Conservation (phyloP, 148 eudicot species). For the Dianthus caryophyllus region DNA sequence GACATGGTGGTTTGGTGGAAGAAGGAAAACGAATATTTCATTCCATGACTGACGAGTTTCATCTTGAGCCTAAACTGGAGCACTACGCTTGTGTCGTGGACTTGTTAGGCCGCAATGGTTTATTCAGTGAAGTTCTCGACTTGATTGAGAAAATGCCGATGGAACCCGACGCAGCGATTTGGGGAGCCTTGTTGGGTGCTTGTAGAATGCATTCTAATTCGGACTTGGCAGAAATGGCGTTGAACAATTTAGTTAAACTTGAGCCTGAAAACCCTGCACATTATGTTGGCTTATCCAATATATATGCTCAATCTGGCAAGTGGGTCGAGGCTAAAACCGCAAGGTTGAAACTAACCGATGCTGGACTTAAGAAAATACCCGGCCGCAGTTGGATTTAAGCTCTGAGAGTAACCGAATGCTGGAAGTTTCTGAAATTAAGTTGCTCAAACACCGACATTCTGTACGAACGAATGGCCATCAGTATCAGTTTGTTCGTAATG, state of each 20-base stretch:
- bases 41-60: slow-evolving; percentile 39
- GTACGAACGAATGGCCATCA: neutral
- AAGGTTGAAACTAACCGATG: slow-evolving; percentile 39
- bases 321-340: slow-evolving; percentile 56
- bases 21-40: slow-evolving; percentile 55
- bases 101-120: slow-evolving; percentile 61
- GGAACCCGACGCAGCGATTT: slow-evolving; percentile 60
- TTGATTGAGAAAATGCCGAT: slow-evolving; percentile 51
- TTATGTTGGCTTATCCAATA: slow-evolving; percentile 51
- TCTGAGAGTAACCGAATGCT: neutral
- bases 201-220: slow-evolving; percentile 60
- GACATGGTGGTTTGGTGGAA: slow-evolving; percentile 62
- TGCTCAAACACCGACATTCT: neutral
- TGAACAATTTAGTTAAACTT: slow-evolving; percentile 44
- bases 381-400: slow-evolving; percentile 61
- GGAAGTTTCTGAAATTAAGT: neutral
- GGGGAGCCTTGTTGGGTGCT: slow-evolving; percentile 69
- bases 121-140: slow-evolving; percentile 42
- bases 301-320: slow-evolving; percentile 59
- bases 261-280: slow-evolving; percentile 59
- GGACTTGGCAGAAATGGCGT: slow-evolving; percentile 47
- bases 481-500: neutral
- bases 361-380: slow-evolving; percentile 53
- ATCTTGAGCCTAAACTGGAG: slow-evolving; percentile 52
- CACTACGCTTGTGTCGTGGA: slow-evolving; percentile 79